Evolutionary conservation across 345 rosid genomes (phyloP), one percentile per base, ranked within the genome.

Genomic region (Viola odorata): DNA sequence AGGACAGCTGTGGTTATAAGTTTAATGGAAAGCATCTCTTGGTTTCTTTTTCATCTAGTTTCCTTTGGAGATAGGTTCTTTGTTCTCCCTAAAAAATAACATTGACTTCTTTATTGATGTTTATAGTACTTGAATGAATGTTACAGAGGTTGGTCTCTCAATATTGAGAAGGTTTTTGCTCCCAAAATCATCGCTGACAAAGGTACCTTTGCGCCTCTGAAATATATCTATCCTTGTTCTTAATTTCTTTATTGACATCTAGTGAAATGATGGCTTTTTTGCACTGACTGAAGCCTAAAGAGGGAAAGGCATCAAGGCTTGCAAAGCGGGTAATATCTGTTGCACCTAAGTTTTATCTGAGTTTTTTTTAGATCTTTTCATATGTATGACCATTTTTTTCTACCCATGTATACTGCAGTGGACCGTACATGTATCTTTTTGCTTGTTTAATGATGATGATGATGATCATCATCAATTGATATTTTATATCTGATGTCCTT

Each of bases 141-240:
- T 55, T 76, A 67, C 91, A 94, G 99, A 88, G 79, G 91, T 88
- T 68, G 99, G 99, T 45, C 96, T 94, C 71, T 85, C 95, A 42
- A 78, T 95, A 55, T 78, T 95, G 75, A 81, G 84, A 74, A 84
- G 92, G 69, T 95, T 91, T 79, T 79, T 94, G 81, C 14, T 78
- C 51, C 88, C 95, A 51, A 69, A 81, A 12, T 77, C 81, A 68
- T 36, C 64, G 11, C 23, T 63, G 5, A 41, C 75, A 62, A 72
- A 85, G 97, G 99, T 95, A 80, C 70, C 65, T 54, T 74, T 76
- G 50, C 58, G 63, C 61, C 57, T 62, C 36, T 59, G 39, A 55
- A 55, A 32, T 50, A 16, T 23, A 44, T 58, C 60, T 32, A 16
- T 32, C 6, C n/a, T n/a, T n/a, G n/a, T 60, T 45, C 52, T 51